phyloP scores from a whole-genome alignment of 352 stramenopile genomes.

The Globisporangium okanoganense region DNA sequence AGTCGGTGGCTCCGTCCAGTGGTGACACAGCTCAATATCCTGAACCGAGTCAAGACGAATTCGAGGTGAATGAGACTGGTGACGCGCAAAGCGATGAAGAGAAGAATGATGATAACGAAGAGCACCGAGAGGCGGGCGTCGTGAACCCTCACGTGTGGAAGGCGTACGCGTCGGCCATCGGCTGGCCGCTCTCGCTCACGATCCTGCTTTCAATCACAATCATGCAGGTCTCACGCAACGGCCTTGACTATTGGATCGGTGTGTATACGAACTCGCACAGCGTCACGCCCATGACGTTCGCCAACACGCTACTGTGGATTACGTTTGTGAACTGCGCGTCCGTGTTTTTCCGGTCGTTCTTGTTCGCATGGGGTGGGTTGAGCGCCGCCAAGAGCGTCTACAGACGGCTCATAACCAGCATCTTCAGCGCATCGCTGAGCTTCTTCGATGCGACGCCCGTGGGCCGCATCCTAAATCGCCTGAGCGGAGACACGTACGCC shows the following conservation, averaged over 20 bases:
- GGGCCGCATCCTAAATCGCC: slow-evolving; percentile 69
- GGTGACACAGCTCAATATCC: background rate
- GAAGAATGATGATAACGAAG: slow-evolving; percentile 14
- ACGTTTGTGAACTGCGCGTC: slow-evolving; percentile 59
- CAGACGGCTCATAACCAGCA: slow-evolving; percentile 31
- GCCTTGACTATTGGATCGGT: slow-evolving; percentile 82
- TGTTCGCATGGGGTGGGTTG: slow-evolving; percentile 82
- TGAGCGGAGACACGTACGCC: slow-evolving; percentile 80
- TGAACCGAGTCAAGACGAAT: background rate
- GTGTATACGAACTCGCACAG: slow-evolving; percentile 64
- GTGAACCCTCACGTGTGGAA: slow-evolving; percentile 62
- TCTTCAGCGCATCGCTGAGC: slow-evolving; percentile 51
- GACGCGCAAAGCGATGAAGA: background rate
- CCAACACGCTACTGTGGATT: slow-evolving; percentile 56
- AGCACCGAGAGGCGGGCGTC: slow-evolving; percentile 57
- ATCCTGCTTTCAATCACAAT: slow-evolving; percentile 48
- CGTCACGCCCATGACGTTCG: slow-evolving; percentile 49
- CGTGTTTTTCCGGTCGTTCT: slow-evolving; percentile 74
- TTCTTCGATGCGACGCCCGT: slow-evolving; percentile 74
- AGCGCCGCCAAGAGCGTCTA: slow-evolving; percentile 68
- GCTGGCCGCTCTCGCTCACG: slow-evolving; percentile 33
- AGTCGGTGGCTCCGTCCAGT: background rate
- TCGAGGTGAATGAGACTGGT: background rate
- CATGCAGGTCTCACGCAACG: slow-evolving; percentile 83
- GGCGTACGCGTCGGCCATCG: slow-evolving; percentile 51